Evolutionary conservation across 192 early-diverging fungal species (phyloP), one percentile per base, ranked within the genome.

Genomic region (Backusella sp.): DNA sequence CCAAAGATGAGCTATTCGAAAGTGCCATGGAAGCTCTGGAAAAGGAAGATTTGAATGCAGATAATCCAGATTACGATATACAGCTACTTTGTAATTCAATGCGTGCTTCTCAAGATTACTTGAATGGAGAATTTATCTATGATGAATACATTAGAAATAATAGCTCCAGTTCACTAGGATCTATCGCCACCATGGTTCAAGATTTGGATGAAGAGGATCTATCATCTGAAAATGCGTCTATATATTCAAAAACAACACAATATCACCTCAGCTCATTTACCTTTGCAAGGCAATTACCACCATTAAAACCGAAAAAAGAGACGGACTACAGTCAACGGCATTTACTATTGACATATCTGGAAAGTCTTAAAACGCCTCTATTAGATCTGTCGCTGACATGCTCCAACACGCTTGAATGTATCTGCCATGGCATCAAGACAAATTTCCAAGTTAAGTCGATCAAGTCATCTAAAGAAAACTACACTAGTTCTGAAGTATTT

Each of bases 301-400:
- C 76, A 7, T 66, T 36, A 35, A 77, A 78, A 52, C 75, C 80
- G 12, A 75, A 79, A 15, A 86, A 84, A 72, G 72, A 85, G 66
- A 81, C 83, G 0, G 80, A 82, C 2, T 84, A 76, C 44, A 77
- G 80, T 30, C 82, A 84, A 56, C 66, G 80, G 8, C 77, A 86
- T 14, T 71, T 88, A 15, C 77, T 88, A 44, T 80, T 84, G 41
- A 76, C 74, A 6, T 88, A 86, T 42, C 36, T 88, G 35, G 83
- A 84, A 42, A 84, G 82, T 34, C 80, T 88, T 15, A 79, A 80
- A 1, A 80, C 81, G 34, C 87, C 87, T 19, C 65, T 88, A 28
- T 70, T 85, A 68, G 44, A 76, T 11, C 68, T 88, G 9, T 76
- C 82, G 7, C 74, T 80, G 5, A 72, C 78, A 35, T 88, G 85